Conservation (phyloP, 495 filamentous ascomycete genomes). For the Immersiella caudata region DNA sequence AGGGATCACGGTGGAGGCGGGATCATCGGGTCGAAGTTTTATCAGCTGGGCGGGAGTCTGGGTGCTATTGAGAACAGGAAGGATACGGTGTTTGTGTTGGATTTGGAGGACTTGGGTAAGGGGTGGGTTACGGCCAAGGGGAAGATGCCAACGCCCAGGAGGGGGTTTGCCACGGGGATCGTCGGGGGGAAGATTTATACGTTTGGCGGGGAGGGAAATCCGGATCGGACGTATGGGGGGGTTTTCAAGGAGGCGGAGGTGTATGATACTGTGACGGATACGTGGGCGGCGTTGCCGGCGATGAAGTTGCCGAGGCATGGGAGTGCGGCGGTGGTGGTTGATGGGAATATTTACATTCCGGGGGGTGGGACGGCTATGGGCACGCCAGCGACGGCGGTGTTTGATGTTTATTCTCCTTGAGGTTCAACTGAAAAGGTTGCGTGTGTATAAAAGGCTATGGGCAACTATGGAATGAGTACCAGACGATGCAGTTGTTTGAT, state of each 20-base stretch:
- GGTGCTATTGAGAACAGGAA: slow-evolving; percentile 28
- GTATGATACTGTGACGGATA: slow-evolving; percentile 38
- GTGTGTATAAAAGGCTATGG: too few relatives aligned
- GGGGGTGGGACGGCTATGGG: slow-evolving; percentile 32
- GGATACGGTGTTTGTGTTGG: slow-evolving; percentile 42
- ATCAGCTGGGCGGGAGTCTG: slow-evolving; percentile 41
- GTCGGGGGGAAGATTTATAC: slow-evolving; percentile 40
- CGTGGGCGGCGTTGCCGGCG: slow-evolving; percentile 31
- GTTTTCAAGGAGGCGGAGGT: slow-evolving; percentile 41
- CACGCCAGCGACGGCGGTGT: slow-evolving; percentile 29
- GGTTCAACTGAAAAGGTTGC: not conserved
- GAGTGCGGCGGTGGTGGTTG: slow-evolving; percentile 36
- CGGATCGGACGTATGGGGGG: slow-evolving; percentile 23
- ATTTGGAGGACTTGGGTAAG: slow-evolving; percentile 28
- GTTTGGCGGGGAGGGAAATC: slow-evolving; percentile 50
- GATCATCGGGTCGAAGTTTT: slow-evolving; percentile 38
- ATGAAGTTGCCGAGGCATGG: slow-evolving; percentile 45
- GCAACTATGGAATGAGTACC: too few relatives aligned
- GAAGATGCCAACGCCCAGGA: slow-evolving; percentile 39
- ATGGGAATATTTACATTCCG: slow-evolving; percentile 37
- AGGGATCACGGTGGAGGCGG: slow-evolving; percentile 42
- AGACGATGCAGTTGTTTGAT: too few relatives aligned
- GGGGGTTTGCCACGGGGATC: slow-evolving; percentile 38
- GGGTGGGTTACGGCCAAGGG: slow-evolving; percentile 34
- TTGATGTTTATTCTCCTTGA: slow-evolving; percentile 29